Evolutionary conservation across 2,329 filamentous ascomycete species (phyloP).

Genomic region (Pseudogymnoascus sp.): DNA sequence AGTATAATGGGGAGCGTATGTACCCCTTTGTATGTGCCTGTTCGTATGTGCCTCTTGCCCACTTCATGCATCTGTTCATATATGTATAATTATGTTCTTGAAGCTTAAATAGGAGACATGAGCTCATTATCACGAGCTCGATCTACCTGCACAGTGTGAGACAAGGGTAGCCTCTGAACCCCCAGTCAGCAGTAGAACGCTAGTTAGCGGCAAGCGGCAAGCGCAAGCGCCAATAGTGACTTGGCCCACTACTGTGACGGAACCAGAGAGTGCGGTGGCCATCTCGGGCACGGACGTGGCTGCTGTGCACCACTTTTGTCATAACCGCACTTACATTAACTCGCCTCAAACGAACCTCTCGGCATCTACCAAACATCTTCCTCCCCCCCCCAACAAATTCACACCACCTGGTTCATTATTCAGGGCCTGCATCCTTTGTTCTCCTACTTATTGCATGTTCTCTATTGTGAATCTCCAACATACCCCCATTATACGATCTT

Average conservation of each 20-base stretch:
- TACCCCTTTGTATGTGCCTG: background rate
- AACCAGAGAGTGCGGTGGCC: constrained; percentile 7
- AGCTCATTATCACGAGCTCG: background rate
- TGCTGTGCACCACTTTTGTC: constrained; percentile 6
- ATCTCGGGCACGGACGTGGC: constrained; percentile 4
- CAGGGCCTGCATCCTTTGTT: constrained; percentile 5
- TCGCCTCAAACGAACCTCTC: background rate
- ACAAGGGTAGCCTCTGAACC: constrained; percentile 1
- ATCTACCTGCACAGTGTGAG: background rate
- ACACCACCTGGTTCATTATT: background rate
- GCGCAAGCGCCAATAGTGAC: constrained; percentile 4
- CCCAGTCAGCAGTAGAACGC: background rate
- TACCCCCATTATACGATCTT: background rate
- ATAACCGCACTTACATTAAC: constrained; percentile 7
- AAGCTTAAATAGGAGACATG: background rate
- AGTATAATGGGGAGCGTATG: background rate
- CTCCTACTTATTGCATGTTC: background rate
- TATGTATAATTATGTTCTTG: background rate
- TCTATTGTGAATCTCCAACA: background rate
- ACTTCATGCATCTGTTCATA: background rate
- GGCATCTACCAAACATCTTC: background rate
- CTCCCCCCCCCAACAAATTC: background rate
- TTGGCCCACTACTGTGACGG: constrained; percentile 7
- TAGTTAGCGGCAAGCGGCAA: background rate
- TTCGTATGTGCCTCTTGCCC: background rate